Percentiles rank a stretch among this genome's conserved stretches.
Conservation (phyloP, 208 protist species). For the Crithidia mellificae region DNA sequence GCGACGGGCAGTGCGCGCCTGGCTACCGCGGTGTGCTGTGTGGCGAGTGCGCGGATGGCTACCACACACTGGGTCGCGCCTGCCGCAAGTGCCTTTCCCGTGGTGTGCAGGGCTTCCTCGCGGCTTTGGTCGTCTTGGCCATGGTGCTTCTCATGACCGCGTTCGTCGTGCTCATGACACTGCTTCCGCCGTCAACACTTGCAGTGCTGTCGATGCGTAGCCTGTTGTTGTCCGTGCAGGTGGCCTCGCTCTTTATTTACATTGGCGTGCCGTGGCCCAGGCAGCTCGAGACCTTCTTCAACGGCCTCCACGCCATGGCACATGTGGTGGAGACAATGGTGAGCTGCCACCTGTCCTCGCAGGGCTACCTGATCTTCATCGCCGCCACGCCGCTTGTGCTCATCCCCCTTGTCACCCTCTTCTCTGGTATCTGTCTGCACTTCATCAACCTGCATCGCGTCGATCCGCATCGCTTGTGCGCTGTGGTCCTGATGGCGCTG, state of each 20-base stretch:
- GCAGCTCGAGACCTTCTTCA: constrained; percentile 19
- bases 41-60: constrained; percentile 22
- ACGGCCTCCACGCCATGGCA: constrained; percentile 19
- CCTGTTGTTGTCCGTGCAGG: constrained; percentile 30
- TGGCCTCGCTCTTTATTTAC: constrained; percentile 23
- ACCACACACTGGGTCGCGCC: constrained; percentile 18
- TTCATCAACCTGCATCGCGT: constrained; percentile 17
- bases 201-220: constrained; percentile 25
- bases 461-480: constrained; percentile 14
- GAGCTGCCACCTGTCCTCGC: constrained; percentile 12
- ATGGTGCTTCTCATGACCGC: constrained; percentile 14
- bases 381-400: constrained; percentile 21
- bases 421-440: constrained; percentile 14
- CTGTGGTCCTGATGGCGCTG: constrained; percentile 27
- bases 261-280: constrained; percentile 20
- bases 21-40: constrained; percentile 44
- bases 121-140: constrained; percentile 14
- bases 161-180: constrained; percentile 17
- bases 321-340: constrained; percentile 19
- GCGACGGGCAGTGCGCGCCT: constrained; percentile 32
- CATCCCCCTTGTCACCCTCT: constrained; percentile 16
- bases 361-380: constrained; percentile 10
- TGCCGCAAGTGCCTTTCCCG: constrained; percentile 33
- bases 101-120: constrained; percentile 25
- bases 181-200: constrained; percentile 13